phyloP scores from a whole-genome alignment of 306 rosid genomes.

The Calophaca sinica region DNA sequence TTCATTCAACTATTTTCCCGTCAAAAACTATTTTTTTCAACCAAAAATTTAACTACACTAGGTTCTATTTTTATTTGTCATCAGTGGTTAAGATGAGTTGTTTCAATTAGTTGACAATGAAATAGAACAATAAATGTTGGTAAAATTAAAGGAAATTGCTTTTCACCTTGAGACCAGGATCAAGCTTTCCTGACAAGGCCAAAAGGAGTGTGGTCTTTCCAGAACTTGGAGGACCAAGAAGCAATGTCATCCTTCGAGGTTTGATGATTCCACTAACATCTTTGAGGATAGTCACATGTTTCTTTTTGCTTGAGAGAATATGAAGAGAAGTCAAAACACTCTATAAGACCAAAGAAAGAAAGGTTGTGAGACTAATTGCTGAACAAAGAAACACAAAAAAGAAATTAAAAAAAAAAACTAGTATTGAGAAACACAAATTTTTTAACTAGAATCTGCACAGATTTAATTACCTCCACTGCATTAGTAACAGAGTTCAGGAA shows the following conservation, averaged over 20 bases:
- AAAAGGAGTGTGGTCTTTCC: slow-evolving; percentile 71
- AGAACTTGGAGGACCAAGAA: slow-evolving; percentile 77
- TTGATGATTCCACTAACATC: slow-evolving; percentile 67
- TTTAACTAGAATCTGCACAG: neutral
- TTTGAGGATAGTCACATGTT: slow-evolving; percentile 55
- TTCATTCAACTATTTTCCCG: too few species aligned
- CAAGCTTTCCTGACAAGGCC: slow-evolving; percentile 83
- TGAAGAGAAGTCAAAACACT: slow-evolving; percentile 44
- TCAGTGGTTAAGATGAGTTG: too few species aligned
- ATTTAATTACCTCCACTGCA: slow-evolving; percentile 36
- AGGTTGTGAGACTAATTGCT: neutral
- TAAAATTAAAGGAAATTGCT: neutral
- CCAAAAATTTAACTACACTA: too few species aligned
- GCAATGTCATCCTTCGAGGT: slow-evolving; percentile 79
- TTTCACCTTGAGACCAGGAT: slow-evolving; percentile 62
- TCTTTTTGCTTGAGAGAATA: slow-evolving; percentile 49
- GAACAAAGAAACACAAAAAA: neutral
- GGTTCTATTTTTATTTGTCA: too few species aligned
- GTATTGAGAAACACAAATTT: too few species aligned
- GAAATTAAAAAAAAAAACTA: neutral
- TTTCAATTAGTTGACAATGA: too few species aligned
- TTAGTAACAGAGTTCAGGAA: slow-evolving; percentile 51
- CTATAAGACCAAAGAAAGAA: slow-evolving; percentile 36
- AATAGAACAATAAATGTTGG: neutral
- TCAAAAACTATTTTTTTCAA: too few species aligned